Conservation (phyloP, 495 filamentous ascomycete species). For the Parmelia sp. region DNA sequence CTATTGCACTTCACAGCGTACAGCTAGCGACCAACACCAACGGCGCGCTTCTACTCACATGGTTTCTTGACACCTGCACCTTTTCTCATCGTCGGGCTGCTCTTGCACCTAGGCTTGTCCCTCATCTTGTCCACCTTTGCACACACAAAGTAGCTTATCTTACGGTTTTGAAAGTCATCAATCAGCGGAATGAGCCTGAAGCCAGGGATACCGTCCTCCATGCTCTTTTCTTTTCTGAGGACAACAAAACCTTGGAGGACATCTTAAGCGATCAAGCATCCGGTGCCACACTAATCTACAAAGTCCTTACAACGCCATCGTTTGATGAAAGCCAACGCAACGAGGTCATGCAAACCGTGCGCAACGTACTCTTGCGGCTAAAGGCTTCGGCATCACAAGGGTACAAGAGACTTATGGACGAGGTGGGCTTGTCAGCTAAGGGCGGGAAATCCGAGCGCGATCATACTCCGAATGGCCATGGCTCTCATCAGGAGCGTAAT, state of each 20-base stretch:
- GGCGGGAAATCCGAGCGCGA: slow-evolving; percentile 39
- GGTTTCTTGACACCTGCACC: slow-evolving; percentile 97
- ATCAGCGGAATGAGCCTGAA: slow-evolving; percentile 90
- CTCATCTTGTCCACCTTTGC: slow-evolving; percentile 93
- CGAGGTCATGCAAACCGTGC: slow-evolving; percentile 85
- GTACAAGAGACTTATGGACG: slow-evolving; percentile 97
- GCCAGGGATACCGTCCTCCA: slow-evolving; percentile 88
- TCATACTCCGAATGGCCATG: slow-evolving; percentile 38
- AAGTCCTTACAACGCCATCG: slow-evolving; percentile 95
- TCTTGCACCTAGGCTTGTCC: slow-evolving; percentile 85
- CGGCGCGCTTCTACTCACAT: slow-evolving; percentile 86
- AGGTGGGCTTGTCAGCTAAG: slow-evolving; percentile 69
- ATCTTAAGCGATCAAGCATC: slow-evolving; percentile 88
- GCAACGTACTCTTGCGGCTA: slow-evolving; percentile 77
- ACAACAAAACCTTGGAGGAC: slow-evolving; percentile 80
- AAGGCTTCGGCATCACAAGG: slow-evolving; percentile 93
- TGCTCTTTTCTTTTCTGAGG: slow-evolving; percentile 88
- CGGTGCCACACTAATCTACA: slow-evolving; percentile 94
- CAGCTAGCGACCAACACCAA: slow-evolving; percentile 96
- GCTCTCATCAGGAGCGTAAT: slow-evolving; percentile 40
- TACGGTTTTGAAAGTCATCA: slow-evolving; percentile 96
- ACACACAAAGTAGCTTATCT: slow-evolving; percentile 98
- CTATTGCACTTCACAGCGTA: slow-evolving; percentile 92
- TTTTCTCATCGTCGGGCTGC: slow-evolving; percentile 89
- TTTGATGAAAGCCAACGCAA: slow-evolving; percentile 86